Conservation (phyloP, 2,329 filamentous ascomycete species). For the Fusarium sp. region DNA sequence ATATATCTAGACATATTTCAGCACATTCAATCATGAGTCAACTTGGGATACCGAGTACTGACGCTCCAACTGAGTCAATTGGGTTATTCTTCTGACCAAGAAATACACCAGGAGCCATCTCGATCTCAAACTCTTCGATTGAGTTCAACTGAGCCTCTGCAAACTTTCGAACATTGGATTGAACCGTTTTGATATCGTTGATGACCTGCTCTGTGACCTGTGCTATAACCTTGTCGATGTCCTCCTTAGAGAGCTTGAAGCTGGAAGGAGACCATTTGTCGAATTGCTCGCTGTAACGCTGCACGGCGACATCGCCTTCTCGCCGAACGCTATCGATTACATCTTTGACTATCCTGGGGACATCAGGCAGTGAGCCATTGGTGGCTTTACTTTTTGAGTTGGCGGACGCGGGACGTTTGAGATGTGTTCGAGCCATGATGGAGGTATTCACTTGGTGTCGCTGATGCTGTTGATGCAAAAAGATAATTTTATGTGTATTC, state of each 20-base stretch:
- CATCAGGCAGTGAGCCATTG: not conserved
- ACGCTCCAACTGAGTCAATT: not conserved
- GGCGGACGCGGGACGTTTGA: not conserved
- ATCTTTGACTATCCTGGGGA: not conserved
- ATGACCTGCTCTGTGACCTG: not conserved
- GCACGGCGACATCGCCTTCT: not conserved
- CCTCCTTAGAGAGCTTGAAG: not conserved
- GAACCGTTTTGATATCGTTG: not conserved
- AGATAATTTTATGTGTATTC: no score
- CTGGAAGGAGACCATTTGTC: not conserved
- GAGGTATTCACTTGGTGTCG: not conserved
- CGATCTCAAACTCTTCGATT: not conserved
- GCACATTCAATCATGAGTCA: fast-evolving
- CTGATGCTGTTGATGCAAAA: not conserved
- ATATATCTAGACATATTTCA: not conserved
- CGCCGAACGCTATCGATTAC: not conserved
- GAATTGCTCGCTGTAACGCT: not conserved
- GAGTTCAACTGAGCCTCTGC: not conserved
- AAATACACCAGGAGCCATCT: not conserved
- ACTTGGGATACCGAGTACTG: not conserved
- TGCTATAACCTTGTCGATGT: not conserved
- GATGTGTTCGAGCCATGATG: not conserved
- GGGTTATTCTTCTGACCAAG: not conserved
- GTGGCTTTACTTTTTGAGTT: not conserved
- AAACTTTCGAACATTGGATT: not conserved